Conservation (phyloP, 2,329 filamentous ascomycete species). For the Microdochium trichocladiopsis region DNA sequence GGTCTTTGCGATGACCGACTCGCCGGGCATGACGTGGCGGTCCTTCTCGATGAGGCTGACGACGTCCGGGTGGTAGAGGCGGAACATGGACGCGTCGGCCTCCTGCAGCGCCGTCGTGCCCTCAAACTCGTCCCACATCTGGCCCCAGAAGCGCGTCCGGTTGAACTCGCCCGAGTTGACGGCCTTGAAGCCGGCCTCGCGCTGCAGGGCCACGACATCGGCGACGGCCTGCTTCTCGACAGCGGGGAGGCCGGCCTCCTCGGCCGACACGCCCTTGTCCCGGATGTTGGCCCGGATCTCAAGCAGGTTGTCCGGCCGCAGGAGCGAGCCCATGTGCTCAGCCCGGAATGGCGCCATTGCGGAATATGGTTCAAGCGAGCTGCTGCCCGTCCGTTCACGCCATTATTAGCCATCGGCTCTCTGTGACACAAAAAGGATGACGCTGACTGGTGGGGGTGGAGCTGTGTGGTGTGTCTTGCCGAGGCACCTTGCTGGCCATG, state of each 20-base stretch:
- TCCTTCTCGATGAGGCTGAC: conserved; percentile 45
- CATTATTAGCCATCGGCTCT: background rate
- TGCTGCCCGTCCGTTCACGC: too few species aligned
- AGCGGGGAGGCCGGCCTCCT: conserved; percentile 47
- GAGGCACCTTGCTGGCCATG: background rate
- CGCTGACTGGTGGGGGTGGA: background rate
- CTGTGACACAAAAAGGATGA: background rate
- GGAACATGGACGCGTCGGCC: conserved; percentile 43
- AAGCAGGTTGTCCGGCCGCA: conserved; percentile 60
- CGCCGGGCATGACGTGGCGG: conserved; percentile 47
- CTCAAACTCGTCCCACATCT: conserved; percentile 47
- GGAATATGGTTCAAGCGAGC: too few species aligned
- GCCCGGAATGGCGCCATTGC: conserved; percentile 55
- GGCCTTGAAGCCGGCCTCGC: conserved; percentile 57
- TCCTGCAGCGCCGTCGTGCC: conserved; percentile 41
- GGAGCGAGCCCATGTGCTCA: conserved; percentile 68
- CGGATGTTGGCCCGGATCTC: conserved; percentile 53
- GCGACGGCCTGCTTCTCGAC: conserved; percentile 60
- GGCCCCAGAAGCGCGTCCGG: conserved; percentile 44
- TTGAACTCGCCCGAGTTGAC: conserved; percentile 67
- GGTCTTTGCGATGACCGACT: conserved; percentile 42
- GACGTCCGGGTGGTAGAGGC: conserved; percentile 47
- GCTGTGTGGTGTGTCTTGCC: background rate
- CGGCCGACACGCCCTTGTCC: conserved; percentile 42
- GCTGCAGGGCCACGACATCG: conserved; percentile 62